These are phyloP conservation scores for Colletotrichum liriopes DNA, from an alignment of 2,329 filamentous ascomycete species.

Conservation along the genomic window DNA sequence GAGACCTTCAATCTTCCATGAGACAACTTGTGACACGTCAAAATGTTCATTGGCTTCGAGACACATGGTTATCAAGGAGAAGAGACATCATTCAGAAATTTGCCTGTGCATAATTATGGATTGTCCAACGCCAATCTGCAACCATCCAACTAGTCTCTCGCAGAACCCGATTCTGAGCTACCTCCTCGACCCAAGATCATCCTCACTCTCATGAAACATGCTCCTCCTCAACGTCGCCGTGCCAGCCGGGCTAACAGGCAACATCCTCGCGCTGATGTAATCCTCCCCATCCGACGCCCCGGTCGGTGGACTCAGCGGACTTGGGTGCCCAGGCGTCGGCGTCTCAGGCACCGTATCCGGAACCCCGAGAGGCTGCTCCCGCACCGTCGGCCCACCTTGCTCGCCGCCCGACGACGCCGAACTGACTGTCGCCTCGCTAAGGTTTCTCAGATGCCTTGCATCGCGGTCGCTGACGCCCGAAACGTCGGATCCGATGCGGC, in stretches of 20 bases:
- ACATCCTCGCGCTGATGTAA: slow-evolving; percentile 46
- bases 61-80: not conserved
- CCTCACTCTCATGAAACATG: slow-evolving; percentile 59
- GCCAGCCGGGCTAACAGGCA: slow-evolving; percentile 37
- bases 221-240: slow-evolving; percentile 54
- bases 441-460: slow-evolving; percentile 57
- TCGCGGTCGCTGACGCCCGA: slow-evolving; percentile 60
- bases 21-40: no score
- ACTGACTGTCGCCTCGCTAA: slow-evolving; percentile 59
- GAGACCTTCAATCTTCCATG: no score
- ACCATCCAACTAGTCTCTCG: accelerated
- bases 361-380: slow-evolving; percentile 11
- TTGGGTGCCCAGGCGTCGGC: slow-evolving; percentile 33
- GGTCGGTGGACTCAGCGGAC: slow-evolving; percentile 48
- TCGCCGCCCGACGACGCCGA: slow-evolving; percentile 45
- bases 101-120: not conserved
- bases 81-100: not conserved
- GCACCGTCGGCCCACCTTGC: not conserved
- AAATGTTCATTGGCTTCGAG: not conserved
- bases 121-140: not conserved
- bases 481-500: slow-evolving; percentile 55
- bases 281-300: slow-evolving; percentile 46
- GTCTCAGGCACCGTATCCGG: slow-evolving; percentile 37
- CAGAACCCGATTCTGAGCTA: not conserved
- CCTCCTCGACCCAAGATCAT: slow-evolving; percentile 49